Base-by-base conservation (phyloP, 2,329 filamentous ascomycete genomes). In the Ceratocystis ficicola region DNA sequence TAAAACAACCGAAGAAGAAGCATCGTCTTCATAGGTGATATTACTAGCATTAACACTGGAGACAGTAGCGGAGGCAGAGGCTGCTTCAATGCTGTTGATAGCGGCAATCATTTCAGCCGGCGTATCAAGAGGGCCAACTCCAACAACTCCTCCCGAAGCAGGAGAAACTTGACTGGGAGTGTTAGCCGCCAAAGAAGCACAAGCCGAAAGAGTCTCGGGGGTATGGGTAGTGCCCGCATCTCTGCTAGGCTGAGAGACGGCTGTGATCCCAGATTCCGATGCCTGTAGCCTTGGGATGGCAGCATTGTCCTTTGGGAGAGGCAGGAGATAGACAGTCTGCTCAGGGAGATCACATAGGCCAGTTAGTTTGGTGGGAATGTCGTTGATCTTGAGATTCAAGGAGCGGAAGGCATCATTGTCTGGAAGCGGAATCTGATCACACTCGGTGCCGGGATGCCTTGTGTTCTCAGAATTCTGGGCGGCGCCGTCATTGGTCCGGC, bases 401-500 rank as follows among this genome's bases (percentile, higher is more conserved):
- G 87, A 89, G 66, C 84, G 82, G 77, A 89, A 99, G 17, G 94
- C 94, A 68, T 87, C 82, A 71, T 95, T 97, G 74, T 94, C 85
- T 1, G 93, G 92, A 1, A 84, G 72, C 17, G 77, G 71, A 22
- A 86, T 74, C 5, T 72, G 73, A 71, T 86, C 83, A 67, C 80
- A 83, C 63, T 67, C 62, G 6, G 57, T 64, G 15, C 65, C 36
- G 36, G 62, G 62, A 30, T 61, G 46, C 61, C 64, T 65, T 12
- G 20, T 28, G 12, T 12, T 25, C 50, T 81, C 75, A 59, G 83
- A 68, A 41, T 76, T 77, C 1, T 78, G 74, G 63, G 75, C 77
- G 69, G 77, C 74, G 69, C 77, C 76, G 63, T 74, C 74, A 61
- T 75, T 75, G 62, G 79, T 80, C 74, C 85, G 78, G 71, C 83